Evolutionary conservation across 2,329 filamentous ascomycete species (phyloP).

Genomic region (Xylariaceae sp.): DNA sequence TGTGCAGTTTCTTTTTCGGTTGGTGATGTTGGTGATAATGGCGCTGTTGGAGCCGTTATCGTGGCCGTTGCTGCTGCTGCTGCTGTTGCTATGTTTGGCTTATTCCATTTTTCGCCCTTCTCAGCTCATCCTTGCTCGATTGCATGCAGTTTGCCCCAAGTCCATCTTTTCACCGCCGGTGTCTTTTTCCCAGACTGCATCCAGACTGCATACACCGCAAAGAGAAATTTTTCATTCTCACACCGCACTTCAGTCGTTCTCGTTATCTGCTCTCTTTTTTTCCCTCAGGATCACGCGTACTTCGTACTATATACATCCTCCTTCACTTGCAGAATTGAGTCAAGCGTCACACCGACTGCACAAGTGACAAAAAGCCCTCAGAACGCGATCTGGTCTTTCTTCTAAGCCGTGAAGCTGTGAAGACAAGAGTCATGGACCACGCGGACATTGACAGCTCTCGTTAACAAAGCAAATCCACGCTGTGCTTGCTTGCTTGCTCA

Average conservation of each 20-base stretch:
- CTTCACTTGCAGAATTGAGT: constrained; percentile 19
- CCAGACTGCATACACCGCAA: constrained; percentile 4
- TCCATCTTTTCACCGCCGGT: constrained; percentile 2
- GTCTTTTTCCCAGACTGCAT: not conserved
- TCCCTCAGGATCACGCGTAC: not conserved
- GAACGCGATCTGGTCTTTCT: not conserved
- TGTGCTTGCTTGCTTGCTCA: not conserved
- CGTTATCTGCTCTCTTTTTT: not conserved
- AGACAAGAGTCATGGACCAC: constrained; percentile 3
- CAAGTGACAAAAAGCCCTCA: constrained; percentile 19
- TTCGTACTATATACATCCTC: constrained; percentile 19
- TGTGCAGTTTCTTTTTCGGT: not conserved
- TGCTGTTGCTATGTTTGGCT: not conserved
- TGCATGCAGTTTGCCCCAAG: not conserved
- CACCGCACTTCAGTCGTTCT: constrained; percentile 7
- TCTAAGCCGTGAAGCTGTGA: constrained; percentile 4
- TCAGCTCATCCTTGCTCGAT: constrained; percentile 7
- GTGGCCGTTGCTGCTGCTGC: not conserved
- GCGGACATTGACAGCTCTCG: not conserved
- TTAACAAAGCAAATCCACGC: not conserved
- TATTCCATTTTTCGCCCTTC: constrained; percentile 2
- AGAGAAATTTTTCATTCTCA: not conserved
- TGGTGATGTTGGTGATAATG: not conserved
- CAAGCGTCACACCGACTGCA: constrained; percentile 23
- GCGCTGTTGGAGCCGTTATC: no score